These are phyloP conservation scores for Coriaria nepalensis DNA, from an alignment of 306 rosid genomes.

Conservation along the genomic window DNA sequence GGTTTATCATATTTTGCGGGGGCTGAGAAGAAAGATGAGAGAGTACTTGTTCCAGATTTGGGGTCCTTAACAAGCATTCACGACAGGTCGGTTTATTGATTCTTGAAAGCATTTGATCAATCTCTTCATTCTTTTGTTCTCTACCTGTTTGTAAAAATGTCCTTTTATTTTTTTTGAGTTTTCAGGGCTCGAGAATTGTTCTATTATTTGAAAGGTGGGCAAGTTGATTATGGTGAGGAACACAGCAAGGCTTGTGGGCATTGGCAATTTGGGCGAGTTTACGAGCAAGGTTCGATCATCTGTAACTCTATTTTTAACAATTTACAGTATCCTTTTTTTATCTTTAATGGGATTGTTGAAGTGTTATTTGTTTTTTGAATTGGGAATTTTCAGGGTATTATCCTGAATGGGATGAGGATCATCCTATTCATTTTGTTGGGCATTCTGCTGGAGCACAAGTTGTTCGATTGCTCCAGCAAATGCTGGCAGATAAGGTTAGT, in stretches of 20 bases:
- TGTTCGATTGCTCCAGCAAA: constrained; percentile 85
- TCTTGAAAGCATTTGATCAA: neutral
- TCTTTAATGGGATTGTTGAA: too few relatives aligned
- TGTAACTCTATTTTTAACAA: too few relatives aligned
- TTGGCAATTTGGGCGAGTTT: constrained; percentile 62
- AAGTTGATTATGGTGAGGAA: constrained; percentile 84
- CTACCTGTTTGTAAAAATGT: neutral
- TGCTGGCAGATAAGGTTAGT: constrained; percentile 92
- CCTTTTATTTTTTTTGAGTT: constrained; percentile 2
- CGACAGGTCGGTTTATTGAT: constrained; percentile 43
- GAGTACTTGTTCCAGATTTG: constrained; percentile 97
- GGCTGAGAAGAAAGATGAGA: constrained; percentile 92
- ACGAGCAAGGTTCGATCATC: constrained; percentile 50
- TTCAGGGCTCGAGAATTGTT: constrained; percentile 87
- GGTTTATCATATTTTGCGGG: constrained; percentile 83
- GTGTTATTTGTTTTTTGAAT: constrained; percentile 2
- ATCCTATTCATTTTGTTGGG: constrained; percentile 89
- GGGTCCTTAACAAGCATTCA: constrained; percentile 85
- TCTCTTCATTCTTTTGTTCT: neutral
- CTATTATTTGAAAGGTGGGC: constrained; percentile 93
- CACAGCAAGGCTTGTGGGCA: constrained; percentile 87
- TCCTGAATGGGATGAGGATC: constrained; percentile 97
- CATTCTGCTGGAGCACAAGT: constrained; percentile 98
- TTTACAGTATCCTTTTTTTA: too few relatives aligned
- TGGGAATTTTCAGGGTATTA: constrained; percentile 54